Evolutionary conservation across 2,329 filamentous ascomycete genomes (phyloP), one percentile per base, ranked within the genome.

Genomic region (Diaporthe sp.): DNA sequence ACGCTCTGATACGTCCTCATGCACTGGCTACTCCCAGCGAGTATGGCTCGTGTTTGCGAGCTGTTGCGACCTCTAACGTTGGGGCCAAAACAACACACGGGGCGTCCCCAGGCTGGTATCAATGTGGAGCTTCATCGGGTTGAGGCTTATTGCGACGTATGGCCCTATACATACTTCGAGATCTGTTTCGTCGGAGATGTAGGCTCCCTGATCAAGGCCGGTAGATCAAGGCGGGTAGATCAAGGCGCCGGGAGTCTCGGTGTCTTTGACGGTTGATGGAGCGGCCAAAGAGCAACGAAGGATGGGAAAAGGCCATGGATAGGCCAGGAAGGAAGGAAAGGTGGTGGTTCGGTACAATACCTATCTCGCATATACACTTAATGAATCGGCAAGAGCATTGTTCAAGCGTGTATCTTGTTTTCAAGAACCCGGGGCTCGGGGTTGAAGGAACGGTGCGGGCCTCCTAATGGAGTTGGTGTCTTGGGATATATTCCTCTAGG

Each of bases 301-400:
- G 55, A n/a, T 53, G 32, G 44, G 35, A 71, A 39, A 47, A 42
- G 8, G 39, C 37, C 55, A 42, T 32, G 56, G 70, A 71, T 39
- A 32, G 70, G 70, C 37, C 32, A 58, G 22, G 15, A 51, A 10
- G 25, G 42, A 37, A 12, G 42, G 51, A 12, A 70, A 63, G 25
- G 25, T 6, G 44, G 19, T 63, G 56, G 35, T 63, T 53, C 19
- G 70, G 70, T 71, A 63, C 47, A 68, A 68, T 39, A 53, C 63
- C 63, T 63, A 17, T 71, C 56, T 53, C 44, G 70, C 70, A 71
- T 53, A 61, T 59, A 59, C 70, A 35, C n/a, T 55, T 71, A 47
- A 68, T 71, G 56, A 71, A 39, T 63, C 63, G 70, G 32, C 44
- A 71, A 71, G 56, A 19, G 56, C 44, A 71, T 63, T 55, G 56